A percentile compares a stretch with the other conserved stretches of the same genome.
Conservation (phyloP, 2,329 filamentous ascomycete species). For the Botrytis hyacinthi region DNA sequence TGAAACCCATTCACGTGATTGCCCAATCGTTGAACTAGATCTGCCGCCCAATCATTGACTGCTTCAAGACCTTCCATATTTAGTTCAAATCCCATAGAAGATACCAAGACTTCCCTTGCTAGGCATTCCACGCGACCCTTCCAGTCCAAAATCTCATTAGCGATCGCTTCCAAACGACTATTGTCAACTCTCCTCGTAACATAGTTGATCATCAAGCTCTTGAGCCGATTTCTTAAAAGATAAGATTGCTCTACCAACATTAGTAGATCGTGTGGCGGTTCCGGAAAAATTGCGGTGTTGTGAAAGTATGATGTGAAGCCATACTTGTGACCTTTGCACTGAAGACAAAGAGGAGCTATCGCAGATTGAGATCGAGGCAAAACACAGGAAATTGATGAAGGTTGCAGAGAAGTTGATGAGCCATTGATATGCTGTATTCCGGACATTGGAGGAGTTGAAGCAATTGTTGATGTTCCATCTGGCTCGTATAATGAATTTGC, state of each 20-base stretch:
- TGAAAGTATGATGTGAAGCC: slow-evolving; percentile 35
- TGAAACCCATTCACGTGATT: slow-evolving; percentile 23
- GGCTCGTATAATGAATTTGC: slow-evolving; percentile 10
- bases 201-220: slow-evolving; percentile 32
- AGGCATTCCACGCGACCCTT: slow-evolving; percentile 24
- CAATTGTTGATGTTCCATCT: slow-evolving; percentile 11
- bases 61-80: slow-evolving; percentile 14
- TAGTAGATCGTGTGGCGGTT: slow-evolving; percentile 32
- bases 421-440: background rate
- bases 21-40: slow-evolving; percentile 24
- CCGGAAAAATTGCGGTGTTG: slow-evolving; percentile 28
- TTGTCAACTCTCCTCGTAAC: slow-evolving; percentile 22
- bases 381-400: background rate
- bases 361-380: background rate
- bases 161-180: slow-evolving; percentile 19
- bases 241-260: slow-evolving; percentile 31
- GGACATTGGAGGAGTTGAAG: slow-evolving; percentile 13
- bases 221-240: slow-evolving; percentile 28
- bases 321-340: slow-evolving; percentile 33
- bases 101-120: slow-evolving; percentile 21
- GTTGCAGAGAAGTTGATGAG: background rate
- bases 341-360: slow-evolving; percentile 22
- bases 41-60: slow-evolving; percentile 25
- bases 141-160: slow-evolving; percentile 25
- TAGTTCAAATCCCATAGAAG: slow-evolving; percentile 18